These are phyloP conservation scores for Candida orba DNA, from an alignment of 805 yeast species.

Conservation along the genomic window DNA sequence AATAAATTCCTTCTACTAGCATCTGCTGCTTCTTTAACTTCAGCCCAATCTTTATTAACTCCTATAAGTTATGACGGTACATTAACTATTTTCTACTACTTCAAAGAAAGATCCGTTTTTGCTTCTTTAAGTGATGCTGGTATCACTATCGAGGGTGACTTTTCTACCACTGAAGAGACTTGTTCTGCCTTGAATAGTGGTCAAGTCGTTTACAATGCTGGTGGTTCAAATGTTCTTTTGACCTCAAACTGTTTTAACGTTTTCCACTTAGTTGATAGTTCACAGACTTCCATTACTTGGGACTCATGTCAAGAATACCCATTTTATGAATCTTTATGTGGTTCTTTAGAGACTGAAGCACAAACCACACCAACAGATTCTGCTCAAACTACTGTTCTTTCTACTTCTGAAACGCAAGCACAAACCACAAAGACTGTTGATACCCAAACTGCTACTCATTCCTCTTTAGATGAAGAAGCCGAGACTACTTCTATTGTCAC, in stretches of 20 bases:
- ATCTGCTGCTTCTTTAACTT: conserved; percentile 13
- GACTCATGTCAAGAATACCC: conserved; percentile 21
- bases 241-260: conserved; percentile 21
- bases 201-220: conserved; percentile 16
- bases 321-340: conserved; percentile 16
- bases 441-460: not conserved
- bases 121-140: not conserved
- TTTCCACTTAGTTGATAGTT: conserved; percentile 14
- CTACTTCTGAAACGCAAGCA: too few relatives aligned
- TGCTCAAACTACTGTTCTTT: too few relatives aligned
- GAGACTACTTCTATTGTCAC: too few relatives aligned
- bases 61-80: conserved; percentile 14
- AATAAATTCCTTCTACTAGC: conserved; percentile 2
- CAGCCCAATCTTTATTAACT: conserved; percentile 14
- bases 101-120: conserved; percentile 3
- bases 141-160: conserved; percentile 11
- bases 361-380: not conserved
- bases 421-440: not conserved
- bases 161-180: conserved; percentile 6
- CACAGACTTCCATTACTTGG: conserved; percentile 15
- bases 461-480: too few relatives aligned
- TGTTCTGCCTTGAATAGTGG: conserved; percentile 15
- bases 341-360: not conserved
- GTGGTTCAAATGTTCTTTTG: conserved; percentile 11
- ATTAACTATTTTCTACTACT: conserved; percentile 16